Evolutionary conservation across 331 rosid genomes (phyloP).

Genomic region (Malus hybrid): DNA sequence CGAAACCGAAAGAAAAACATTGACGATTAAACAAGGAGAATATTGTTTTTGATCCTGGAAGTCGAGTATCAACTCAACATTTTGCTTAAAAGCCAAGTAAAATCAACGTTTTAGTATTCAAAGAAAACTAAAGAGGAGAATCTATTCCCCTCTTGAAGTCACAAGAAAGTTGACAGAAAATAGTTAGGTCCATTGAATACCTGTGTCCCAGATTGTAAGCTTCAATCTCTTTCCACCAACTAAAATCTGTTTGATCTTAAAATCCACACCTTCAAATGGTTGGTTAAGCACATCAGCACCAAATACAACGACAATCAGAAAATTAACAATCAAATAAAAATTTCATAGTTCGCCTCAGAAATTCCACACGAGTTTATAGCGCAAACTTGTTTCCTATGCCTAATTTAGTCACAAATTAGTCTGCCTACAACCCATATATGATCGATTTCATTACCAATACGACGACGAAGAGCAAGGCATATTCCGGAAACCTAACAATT

Average conservation of each 20-base stretch:
- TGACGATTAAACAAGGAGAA: not conserved
- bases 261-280: conserved; percentile 75
- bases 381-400: not conserved
- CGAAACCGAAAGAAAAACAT: conserved; percentile 5
- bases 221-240: conserved; percentile 74
- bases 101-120: not conserved
- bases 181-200: conserved; percentile 20
- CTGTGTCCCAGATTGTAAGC: conserved; percentile 99
- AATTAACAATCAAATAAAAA: not conserved
- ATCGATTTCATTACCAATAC: not conserved
- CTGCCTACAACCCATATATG: not conserved
- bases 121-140: not conserved
- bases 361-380: too few relatives aligned
- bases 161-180: not conserved
- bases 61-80: too few relatives aligned
- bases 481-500: too few relatives aligned
- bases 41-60: too few relatives aligned
- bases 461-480: not conserved
- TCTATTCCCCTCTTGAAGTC: not conserved
- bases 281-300: conserved; percentile 7
- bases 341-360: not conserved
- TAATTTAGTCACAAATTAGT: not conserved
- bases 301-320: not conserved
- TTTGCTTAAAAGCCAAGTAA: not conserved
- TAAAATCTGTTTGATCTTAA: conserved; percentile 78